Conservation (phyloP, 768 basidiomycete species). For the Coprinellus aureogranulatus region DNA sequence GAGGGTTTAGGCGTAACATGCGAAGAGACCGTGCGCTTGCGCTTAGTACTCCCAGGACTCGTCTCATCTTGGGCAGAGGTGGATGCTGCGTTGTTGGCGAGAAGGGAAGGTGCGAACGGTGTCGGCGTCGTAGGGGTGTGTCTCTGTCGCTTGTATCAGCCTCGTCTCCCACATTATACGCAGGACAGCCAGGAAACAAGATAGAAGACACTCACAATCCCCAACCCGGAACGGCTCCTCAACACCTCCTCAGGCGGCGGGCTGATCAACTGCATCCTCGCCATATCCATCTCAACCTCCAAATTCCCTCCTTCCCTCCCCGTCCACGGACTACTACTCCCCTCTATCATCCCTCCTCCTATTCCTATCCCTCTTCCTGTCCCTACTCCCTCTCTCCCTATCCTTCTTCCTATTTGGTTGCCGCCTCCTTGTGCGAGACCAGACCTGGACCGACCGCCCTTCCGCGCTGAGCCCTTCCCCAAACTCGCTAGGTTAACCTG, state of each 20-base stretch:
- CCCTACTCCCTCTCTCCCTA: neutral
- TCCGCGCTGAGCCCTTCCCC: slow-evolving; percentile 6
- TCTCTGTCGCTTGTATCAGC: neutral
- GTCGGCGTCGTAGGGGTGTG: too few relatives aligned
- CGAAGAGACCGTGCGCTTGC: too few relatives aligned
- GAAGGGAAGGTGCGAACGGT: too few relatives aligned
- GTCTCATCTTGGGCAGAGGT: too few relatives aligned
- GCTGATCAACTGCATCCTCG: slow-evolving; percentile 45
- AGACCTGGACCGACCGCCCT: neutral
- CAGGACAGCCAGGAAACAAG: neutral
- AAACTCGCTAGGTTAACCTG: neutral
- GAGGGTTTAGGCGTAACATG: neutral
- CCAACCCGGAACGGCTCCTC: slow-evolving; percentile 24
- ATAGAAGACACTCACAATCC: slow-evolving; percentile 17
- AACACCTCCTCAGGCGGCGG: slow-evolving; percentile 63
- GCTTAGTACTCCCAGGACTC: too few relatives aligned
- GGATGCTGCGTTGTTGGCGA: too few relatives aligned
- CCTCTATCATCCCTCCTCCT: neutral
- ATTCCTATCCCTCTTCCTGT: neutral
- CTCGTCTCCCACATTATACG: neutral
- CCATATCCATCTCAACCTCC: slow-evolving; percentile 17
- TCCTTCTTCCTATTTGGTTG: neutral
- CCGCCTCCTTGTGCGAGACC: neutral
- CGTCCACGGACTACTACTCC: neutral
- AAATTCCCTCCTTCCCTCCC: neutral